A percentile compares a stretch with the other conserved stretches of the same genome.
These are phyloP conservation scores for Citrus trifoliata DNA, from an alignment of 345 rosid species.

Conservation along the genomic window DNA sequence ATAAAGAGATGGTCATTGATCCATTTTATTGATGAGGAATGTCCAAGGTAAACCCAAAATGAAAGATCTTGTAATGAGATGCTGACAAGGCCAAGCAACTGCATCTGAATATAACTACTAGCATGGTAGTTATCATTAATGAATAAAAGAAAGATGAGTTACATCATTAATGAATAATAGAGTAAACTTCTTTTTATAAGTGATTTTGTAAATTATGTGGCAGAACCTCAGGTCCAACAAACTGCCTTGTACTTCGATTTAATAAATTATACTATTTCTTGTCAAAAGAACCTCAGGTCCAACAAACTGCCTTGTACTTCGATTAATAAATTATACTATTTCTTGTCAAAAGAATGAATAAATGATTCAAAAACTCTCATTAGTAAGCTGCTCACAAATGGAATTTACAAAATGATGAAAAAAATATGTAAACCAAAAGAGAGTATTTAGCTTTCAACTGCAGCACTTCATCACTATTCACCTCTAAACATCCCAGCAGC, in stretches of 20 bases:
- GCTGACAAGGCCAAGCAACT: not conserved
- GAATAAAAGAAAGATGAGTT: not conserved
- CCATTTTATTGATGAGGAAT: not conserved
- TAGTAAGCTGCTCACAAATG: not conserved
- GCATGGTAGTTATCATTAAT: not conserved
- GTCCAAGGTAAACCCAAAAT: slow-evolving; percentile 1
- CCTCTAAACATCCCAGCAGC: slow-evolving; percentile 96
- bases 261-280: not conserved
- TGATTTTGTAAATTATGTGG: not conserved
- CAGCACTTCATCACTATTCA: slow-evolving; percentile 26
- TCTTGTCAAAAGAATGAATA: not conserved
- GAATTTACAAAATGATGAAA: not conserved
- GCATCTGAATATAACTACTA: not conserved
- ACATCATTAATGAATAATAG: not conserved
- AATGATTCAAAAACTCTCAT: not conserved
- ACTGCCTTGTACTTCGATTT: not conserved
- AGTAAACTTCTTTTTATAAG: not conserved
- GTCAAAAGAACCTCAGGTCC: not conserved
- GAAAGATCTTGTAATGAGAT: not conserved
- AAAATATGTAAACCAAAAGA: not conserved
- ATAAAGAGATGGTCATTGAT: not conserved
- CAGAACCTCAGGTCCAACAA: not conserved
- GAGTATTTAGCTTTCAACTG: not conserved
- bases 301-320: not conserved
- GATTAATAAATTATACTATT: not conserved